These are phyloP conservation scores for Mortierella sp. DNA, from an alignment of 371 early-diverging fungal genomes.

Conservation along the genomic window DNA sequence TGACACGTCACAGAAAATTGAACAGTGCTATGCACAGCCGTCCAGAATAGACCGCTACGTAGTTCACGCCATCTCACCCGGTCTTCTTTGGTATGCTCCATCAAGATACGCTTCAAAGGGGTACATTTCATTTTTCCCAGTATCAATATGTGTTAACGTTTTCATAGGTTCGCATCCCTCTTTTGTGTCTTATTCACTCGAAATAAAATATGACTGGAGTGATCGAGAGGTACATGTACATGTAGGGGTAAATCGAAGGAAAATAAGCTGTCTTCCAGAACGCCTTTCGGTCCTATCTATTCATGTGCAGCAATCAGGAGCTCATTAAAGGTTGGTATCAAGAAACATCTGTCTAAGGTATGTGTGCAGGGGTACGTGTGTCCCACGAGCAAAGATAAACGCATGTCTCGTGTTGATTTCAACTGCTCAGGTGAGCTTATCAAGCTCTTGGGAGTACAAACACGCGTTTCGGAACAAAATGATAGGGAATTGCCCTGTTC, in stretches of 20 bases:
- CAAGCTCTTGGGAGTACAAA: conserved; percentile 15
- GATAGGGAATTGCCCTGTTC: conserved; percentile 13
- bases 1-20: not conserved
- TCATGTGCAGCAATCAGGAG: conserved; percentile 30
- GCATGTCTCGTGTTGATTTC: not conserved
- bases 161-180: too few species aligned
- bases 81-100: not conserved
- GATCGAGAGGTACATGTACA: too few species aligned
- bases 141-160: too few species aligned
- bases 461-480: conserved; percentile 27
- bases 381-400: not conserved
- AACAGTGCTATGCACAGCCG: conserved; percentile 1
- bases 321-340: not conserved
- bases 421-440: conserved; percentile 6
- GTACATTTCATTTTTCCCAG: too few species aligned
- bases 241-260: too few species aligned
- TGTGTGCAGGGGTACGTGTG: not conserved
- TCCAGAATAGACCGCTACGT: not conserved
- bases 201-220: too few species aligned
- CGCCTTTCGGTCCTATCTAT: conserved; percentile 22
- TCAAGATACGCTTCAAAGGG: not conserved
- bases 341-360: conserved; percentile 10
- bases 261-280: too few species aligned
- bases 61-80: not conserved
- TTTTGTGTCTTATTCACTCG: too few species aligned